These are phyloP conservation scores for Candida gorgasii DNA, from an alignment of 805 yeast species.

Conservation along the genomic window DNA sequence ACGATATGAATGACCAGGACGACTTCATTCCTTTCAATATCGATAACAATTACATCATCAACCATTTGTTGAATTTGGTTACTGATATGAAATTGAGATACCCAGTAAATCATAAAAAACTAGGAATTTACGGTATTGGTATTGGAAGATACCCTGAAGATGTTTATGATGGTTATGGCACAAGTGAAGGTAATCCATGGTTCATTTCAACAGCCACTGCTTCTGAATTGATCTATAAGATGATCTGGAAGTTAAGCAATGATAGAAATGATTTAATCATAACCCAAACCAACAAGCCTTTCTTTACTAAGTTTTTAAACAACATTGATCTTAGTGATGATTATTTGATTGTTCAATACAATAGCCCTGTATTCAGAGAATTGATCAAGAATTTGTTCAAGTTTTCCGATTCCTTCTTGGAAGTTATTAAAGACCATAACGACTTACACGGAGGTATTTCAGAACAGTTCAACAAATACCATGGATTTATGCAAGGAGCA, in stretches of 20 bases:
- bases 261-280: constrained; percentile 47
- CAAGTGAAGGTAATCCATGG: constrained; percentile 91
- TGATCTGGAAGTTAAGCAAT: constrained; percentile 46
- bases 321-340: constrained; percentile 22
- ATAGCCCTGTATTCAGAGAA: constrained; percentile 45
- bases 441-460: constrained; percentile 73
- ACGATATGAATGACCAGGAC: constrained; percentile 37
- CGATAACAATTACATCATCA: constrained; percentile 55
- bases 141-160: constrained; percentile 95
- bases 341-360: constrained; percentile 31
- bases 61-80: constrained; percentile 63
- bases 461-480: constrained; percentile 82
- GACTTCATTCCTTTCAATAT: constrained; percentile 61
- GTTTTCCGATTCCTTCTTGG: constrained; percentile 70
- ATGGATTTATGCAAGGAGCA: constrained; percentile 90
- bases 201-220: constrained; percentile 75
- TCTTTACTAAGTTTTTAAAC: constrained; percentile 31
- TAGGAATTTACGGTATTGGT: constrained; percentile 57
- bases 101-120: constrained; percentile 65
- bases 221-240: constrained; percentile 59
- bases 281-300: constrained; percentile 26
- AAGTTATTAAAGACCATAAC: constrained; percentile 57
- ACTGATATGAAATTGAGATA: constrained; percentile 71
- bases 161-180: constrained; percentile 71
- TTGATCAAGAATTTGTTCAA: constrained; percentile 47